phyloP scores from a whole-genome alignment of 2,329 filamentous ascomycete genomes.

The Chaetomium strumarium region DNA sequence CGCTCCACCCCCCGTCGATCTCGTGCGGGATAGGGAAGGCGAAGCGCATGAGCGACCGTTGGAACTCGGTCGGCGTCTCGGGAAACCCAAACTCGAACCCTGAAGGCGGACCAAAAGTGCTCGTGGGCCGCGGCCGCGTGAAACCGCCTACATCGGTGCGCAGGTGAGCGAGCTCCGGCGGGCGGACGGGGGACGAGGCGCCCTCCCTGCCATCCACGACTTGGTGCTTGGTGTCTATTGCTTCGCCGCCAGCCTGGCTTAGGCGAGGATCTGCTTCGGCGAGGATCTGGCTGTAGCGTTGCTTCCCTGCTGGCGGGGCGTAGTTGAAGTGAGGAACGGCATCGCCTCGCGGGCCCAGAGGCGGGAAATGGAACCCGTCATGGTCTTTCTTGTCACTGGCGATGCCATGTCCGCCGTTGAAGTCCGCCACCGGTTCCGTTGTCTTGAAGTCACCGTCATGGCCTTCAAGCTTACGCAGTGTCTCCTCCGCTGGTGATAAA shows the following conservation, averaged over 20 bases:
- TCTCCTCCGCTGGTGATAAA: constrained; percentile 36
- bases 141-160: constrained; percentile 38
- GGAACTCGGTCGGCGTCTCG: constrained; percentile 76
- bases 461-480: constrained; percentile 45
- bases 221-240: constrained; percentile 6
- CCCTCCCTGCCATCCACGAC: constrained; percentile 5
- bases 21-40: constrained; percentile 68
- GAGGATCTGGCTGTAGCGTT: constrained; percentile 29
- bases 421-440: constrained; percentile 17
- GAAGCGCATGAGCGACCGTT: constrained; percentile 85
- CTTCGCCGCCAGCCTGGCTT: constrained; percentile 17
- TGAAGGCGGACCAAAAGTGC: constrained; percentile 53
- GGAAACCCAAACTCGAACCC: constrained; percentile 79
- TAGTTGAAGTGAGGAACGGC: constrained; percentile 53
- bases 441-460: constrained; percentile 38
- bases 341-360: constrained; percentile 42
- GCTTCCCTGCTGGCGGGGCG: constrained; percentile 40
- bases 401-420: constrained; percentile 29
- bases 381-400: constrained; percentile 28
- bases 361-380: constrained; percentile 54
- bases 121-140: constrained; percentile 41
- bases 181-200: constrained; percentile 27
- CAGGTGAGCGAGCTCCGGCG: constrained; percentile 53
- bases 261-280: constrained; percentile 20
- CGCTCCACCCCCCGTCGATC: constrained; percentile 76